A percentile compares a stretch with the other conserved stretches of the same genome.
These are phyloP conservation scores for Cantharellus cinnabarinus DNA, from an alignment of 768 basidiomycete species.

Conservation along the genomic window DNA sequence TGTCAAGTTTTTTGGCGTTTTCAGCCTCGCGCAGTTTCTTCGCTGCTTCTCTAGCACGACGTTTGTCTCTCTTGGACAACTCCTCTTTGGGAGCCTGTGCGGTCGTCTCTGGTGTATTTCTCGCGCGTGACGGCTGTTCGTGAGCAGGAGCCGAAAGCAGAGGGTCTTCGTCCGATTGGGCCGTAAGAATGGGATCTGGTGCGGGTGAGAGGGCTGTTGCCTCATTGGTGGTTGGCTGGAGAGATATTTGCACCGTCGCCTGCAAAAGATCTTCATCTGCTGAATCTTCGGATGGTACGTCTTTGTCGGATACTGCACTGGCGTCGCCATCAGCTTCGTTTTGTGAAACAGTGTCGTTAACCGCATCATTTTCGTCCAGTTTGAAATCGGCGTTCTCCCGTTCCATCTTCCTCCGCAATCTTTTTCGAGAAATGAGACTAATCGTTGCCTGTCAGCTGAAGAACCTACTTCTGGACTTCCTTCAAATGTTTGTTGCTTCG, in stretches of 20 bases:
- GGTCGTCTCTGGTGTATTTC: too few species aligned
- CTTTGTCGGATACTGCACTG: too few species aligned
- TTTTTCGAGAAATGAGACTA: constrained; percentile 5
- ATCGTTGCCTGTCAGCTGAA: neutral
- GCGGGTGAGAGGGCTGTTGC: neutral
- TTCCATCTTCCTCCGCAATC: constrained; percentile 55
- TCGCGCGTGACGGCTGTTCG: too few species aligned
- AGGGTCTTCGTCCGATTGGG: neutral
- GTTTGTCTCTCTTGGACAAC: constrained; percentile 61
- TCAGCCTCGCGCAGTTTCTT: constrained; percentile 34
- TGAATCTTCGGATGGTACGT: neutral
- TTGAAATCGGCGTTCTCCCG: constrained; percentile 50
- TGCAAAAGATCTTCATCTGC: neutral
- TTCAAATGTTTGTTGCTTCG: constrained; percentile 84
- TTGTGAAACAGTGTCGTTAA: neutral
- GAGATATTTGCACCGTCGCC: neutral
- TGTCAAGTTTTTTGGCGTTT: too few species aligned
- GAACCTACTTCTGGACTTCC: constrained; percentile 45
- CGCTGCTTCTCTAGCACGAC: constrained; percentile 50
- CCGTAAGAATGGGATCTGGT: neutral
- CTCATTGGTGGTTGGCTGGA: neutral
- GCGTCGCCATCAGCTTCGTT: too few species aligned
- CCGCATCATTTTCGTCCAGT: constrained; percentile 18
- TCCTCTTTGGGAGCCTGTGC: constrained; percentile 4
- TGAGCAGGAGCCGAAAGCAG: too few species aligned